Evolutionary conservation across 768 basidiomycete genomes (phyloP), one percentile per base, ranked within the genome.

Genomic region (Mycena vitilis): DNA sequence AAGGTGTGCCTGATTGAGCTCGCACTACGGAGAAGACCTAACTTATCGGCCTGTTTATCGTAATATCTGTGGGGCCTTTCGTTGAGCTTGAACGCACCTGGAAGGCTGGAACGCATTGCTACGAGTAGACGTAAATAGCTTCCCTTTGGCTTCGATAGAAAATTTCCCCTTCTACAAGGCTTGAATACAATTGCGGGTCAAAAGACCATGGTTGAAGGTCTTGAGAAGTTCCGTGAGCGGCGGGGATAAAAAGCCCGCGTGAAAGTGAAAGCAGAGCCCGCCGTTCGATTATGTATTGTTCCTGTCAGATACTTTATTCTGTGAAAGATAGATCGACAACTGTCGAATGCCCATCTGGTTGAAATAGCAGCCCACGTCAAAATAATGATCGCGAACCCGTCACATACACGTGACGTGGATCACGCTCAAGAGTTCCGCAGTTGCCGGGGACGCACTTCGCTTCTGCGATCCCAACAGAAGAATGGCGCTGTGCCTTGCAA

Each of bases 351-450:
- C n/a, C n/a, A n/a, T n/a, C n/a, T n/a, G n/a, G n/a, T n/a, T n/a
- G n/a, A n/a, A n/a, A n/a, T n/a, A n/a, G n/a, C 30, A 30, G 30
- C 5, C 30, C 30, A 5, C 5, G 30, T 30, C 30, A 30, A 30
- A 30, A 30, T 30, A 9, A 2, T 23, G 44, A 20, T 23, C 56
- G 42, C 56, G 56, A 58, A 58, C 58, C 58, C 5, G 48, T 60
- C 59, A 60, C 59, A 23, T 5, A 18, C 59, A 63, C 52, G 53
- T 54, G 61, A 30, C 20, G 25, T 57, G n/a, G 20, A 30, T 49
- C 30, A 51, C 59, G 23, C 8, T 13, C 49, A 11, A 9, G 18
- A 18, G 18, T n/a, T 51, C 59, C 59, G 48, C 47, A 30, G 36
- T 23, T 2, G n/a, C 51, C 59, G 59, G 59, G 34, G 34, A 47